These are phyloP conservation scores for Solanum dulcamara DNA, from an alignment of 257 asterid genomes.

Conservation along the genomic window DNA sequence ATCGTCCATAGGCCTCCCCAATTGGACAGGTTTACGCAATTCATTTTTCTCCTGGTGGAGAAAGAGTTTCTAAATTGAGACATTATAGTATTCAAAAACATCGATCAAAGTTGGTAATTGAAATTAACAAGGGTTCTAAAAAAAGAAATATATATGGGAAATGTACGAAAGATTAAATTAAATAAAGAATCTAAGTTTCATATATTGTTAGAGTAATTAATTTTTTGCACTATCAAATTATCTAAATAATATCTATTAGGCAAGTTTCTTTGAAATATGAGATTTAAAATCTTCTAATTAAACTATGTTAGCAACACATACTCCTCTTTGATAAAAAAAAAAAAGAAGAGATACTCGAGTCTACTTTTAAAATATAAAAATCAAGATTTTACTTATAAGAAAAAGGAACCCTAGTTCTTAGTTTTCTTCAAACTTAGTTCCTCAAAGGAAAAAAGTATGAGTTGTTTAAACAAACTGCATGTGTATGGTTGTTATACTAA, in stretches of 20 bases:
- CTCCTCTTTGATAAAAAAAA: no score
- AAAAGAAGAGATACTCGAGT: no score
- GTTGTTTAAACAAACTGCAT: neutral
- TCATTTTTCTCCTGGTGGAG: neutral
- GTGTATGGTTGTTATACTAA: neutral
- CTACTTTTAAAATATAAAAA: no score
- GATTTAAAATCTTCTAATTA: neutral
- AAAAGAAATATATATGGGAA: neutral
- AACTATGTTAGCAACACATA: no score
- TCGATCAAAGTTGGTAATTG: neutral
- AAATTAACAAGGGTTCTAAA: neutral
- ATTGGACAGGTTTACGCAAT: neutral
- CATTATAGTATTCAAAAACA: neutral
- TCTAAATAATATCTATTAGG: neutral
- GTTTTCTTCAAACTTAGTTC: neutral
- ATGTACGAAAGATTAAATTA: neutral
- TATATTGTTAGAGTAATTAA: neutral
- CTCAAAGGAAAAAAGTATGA: neutral
- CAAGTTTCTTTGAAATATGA: neutral
- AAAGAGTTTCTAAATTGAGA: neutral
- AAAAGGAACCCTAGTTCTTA: neutral
- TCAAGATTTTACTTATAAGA: neutral
- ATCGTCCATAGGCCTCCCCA: neutral
- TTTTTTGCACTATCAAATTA: neutral
- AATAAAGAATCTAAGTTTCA: neutral